Evolutionary conservation across 1,284 basidiomycete genomes (phyloP).

Genomic region (Cutaneotrichosporon spelunceum): DNA sequence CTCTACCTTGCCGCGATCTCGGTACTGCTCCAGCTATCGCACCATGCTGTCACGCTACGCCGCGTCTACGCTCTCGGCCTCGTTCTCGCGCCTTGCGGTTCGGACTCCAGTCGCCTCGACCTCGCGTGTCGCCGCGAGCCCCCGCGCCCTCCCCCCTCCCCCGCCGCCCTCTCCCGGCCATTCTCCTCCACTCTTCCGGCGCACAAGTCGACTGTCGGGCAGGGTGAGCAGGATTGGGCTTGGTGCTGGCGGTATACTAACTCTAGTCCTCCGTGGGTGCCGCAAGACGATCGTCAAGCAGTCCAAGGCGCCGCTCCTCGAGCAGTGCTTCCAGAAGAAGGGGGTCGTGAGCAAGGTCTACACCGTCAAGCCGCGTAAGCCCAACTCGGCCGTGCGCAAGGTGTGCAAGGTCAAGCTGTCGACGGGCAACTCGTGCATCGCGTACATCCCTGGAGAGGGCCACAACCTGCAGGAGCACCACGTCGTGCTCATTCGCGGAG

Average conservation of each 20-base stretch:
- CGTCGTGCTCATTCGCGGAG: slow-evolving; percentile 90
- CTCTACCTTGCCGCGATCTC: neutral
- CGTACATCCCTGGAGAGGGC: slow-evolving; percentile 96
- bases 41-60: slow-evolving; percentile 24
- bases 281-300: slow-evolving; percentile 46
- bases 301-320: slow-evolving; percentile 72
- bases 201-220: slow-evolving; percentile 68
- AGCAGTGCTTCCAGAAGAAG: slow-evolving; percentile 76
- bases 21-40: neutral
- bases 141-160: slow-evolving; percentile 3
- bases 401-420: slow-evolving; percentile 90
- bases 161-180: slow-evolving; percentile 50
- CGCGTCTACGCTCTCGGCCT: slow-evolving; percentile 28
- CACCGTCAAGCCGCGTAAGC: slow-evolving; percentile 90
- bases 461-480: slow-evolving; percentile 98
- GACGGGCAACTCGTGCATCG: slow-evolving; percentile 83
- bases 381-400: slow-evolving; percentile 97
- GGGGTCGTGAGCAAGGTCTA: slow-evolving; percentile 83
- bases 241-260: neutral
- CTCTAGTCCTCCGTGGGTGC: slow-evolving; percentile 38
- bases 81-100: slow-evolving; percentile 33
- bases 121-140: slow-evolving; percentile 22
- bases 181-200: slow-evolving; percentile 65
- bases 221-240: slow-evolving; percentile 52
- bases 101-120: slow-evolving; percentile 32